These are phyloP conservation scores for Alternaria sp. DNA, from an alignment of 2,329 filamentous ascomycete species.

Conservation along the genomic window DNA sequence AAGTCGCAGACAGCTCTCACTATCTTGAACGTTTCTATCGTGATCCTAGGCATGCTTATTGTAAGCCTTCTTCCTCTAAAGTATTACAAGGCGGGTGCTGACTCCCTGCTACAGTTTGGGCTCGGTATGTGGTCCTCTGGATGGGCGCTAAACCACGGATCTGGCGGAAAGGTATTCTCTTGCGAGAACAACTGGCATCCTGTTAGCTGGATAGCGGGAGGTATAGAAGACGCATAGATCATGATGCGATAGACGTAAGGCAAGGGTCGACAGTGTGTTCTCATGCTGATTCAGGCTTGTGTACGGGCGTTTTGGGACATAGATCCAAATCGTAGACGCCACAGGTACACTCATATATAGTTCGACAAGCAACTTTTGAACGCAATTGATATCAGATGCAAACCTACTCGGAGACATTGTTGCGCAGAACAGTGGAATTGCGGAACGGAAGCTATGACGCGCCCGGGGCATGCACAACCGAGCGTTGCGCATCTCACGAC, in stretches of 20 bases:
- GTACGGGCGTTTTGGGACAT: background rate
- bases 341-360: background rate
- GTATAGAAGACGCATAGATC: conserved; percentile 8
- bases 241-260: background rate
- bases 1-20: conserved; percentile 57
- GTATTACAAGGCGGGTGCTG: background rate
- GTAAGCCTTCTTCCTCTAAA: conserved; percentile 25
- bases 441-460: conserved; percentile 28
- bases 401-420: background rate
- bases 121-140: conserved; percentile 45
- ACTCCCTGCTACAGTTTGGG: conserved; percentile 29
- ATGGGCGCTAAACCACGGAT: conserved; percentile 31
- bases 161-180: conserved; percentile 41
- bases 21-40: conserved; percentile 56
- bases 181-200: conserved; percentile 45
- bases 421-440: conserved; percentile 12
- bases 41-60: conserved; percentile 47
- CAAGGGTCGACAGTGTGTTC: background rate
- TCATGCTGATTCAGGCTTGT: background rate
- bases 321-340: background rate
- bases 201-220: conserved; percentile 23
- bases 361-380: background rate
- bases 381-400: background rate
- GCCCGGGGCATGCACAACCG: conserved; percentile 23
- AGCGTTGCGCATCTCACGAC: conserved; percentile 31